Percentiles rank a stretch among this genome's conserved stretches.
These are phyloP conservation scores for Euphorbia schlechtendalii DNA, from an alignment of 441 rosid species.

Conservation along the genomic window DNA sequence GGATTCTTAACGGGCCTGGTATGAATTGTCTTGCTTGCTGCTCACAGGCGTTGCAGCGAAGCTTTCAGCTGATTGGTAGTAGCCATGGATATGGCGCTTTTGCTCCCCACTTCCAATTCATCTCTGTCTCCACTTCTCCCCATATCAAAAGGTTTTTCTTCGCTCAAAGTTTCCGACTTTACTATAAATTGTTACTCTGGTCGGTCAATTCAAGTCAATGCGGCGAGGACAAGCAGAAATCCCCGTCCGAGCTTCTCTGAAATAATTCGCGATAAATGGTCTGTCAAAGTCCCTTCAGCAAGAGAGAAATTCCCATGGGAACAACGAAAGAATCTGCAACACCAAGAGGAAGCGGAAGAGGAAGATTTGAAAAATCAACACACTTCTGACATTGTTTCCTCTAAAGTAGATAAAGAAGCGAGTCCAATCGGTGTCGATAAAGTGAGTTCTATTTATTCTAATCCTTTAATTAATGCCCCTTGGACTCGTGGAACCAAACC, in stretches of 20 bases:
- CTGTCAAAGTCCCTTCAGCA: constrained; percentile 38
- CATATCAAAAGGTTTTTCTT: constrained; percentile 13
- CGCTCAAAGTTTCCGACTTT: constrained; percentile 15
- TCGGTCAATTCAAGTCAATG: constrained; percentile 23
- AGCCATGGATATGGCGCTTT: constrained; percentile 14
- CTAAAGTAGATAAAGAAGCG: constrained; percentile 19
- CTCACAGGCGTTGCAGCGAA: not conserved
- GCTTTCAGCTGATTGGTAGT: not conserved
- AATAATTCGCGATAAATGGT: constrained; percentile 69
- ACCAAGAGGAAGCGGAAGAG: constrained; percentile 17
- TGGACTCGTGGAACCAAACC: constrained; percentile 46
- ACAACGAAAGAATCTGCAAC: constrained; percentile 24
- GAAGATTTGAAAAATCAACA: constrained; percentile 14
- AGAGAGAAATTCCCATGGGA: constrained; percentile 70
- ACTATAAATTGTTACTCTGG: constrained; percentile 21
- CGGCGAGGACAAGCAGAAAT: constrained; percentile 44
- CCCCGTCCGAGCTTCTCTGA: constrained; percentile 66
- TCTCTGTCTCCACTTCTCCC: constrained; percentile 20
- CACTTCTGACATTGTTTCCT: constrained; percentile 20
- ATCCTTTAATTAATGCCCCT: constrained; percentile 41
- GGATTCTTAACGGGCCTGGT: not conserved
- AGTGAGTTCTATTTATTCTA: constrained; percentile 30
- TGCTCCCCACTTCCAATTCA: constrained; percentile 7
- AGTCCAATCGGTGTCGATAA: constrained; percentile 20
- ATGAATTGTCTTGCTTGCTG: not conserved